Base-by-base conservation (phyloP, 176 grass and related monocot species). In the Eragrostis nindensis region DNA sequence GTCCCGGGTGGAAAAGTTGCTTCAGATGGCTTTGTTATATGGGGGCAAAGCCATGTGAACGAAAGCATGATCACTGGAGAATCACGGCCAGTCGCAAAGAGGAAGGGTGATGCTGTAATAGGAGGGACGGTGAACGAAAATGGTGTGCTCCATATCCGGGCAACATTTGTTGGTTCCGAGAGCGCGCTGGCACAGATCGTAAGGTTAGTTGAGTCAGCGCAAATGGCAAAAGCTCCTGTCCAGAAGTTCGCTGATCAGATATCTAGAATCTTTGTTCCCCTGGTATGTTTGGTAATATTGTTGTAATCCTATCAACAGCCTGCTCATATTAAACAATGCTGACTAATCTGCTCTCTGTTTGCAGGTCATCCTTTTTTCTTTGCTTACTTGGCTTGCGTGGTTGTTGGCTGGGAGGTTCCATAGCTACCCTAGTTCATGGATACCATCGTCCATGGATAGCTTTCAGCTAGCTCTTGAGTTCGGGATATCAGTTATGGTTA, bases 1-100 rank as follows among this genome's bases (percentile, higher is more conserved):
- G 75, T 86, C 24, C 95, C 92, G 0, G 92, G 95, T 74, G 92
- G 84, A 32, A 98, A 98, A 83, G 84, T 98, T 84, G 92, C 95
- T 73, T 98, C 86, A 0, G 95, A 98, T 85, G 95, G 95, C 21
- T 89, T 95, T 89, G 92, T 98, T 78, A 88, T 94, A 74, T 84
- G 95, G 95, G 95, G 92, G 39, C 95, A 93, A 67, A 98, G 95
- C 82, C 77, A 98, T 91, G 95, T 98, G 47, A 98, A 98, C 46
- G 95, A 98, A 83, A 98, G 95, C 72, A 95, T 98, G 95, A 91
- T 98, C 66, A 98, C 95, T 1, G 95, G 92, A 56, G 95, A 98
- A 85, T 95, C 92, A 65, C 81, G 30, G 26, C 88, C 95, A 19
- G 92, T 95, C 41, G 95, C 90, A 73, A 98, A 98, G 88, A 91